Evolutionary conservation across 2,329 filamentous ascomycete genomes (phyloP).

Genomic region (Aureobasidium sp.): DNA sequence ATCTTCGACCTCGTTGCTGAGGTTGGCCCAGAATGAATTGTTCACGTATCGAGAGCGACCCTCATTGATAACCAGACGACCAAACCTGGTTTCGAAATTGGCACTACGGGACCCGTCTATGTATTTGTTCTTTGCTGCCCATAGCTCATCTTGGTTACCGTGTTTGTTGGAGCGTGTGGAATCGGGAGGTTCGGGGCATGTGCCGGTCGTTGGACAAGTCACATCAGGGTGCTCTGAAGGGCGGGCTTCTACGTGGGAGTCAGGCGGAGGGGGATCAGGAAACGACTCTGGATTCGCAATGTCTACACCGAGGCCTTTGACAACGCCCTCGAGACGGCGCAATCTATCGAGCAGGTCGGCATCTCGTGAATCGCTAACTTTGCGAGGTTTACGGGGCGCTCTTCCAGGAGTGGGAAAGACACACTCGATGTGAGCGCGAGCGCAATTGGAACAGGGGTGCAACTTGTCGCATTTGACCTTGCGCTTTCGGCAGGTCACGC

Average conservation of each 20-base stretch:
- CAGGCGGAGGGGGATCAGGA: neutral
- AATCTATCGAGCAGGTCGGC: constrained; percentile 65
- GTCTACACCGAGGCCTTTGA: constrained; percentile 49
- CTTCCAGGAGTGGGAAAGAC: constrained; percentile 67
- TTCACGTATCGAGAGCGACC: constrained; percentile 65
- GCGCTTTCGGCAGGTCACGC: constrained; percentile 46
- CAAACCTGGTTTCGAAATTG: constrained; percentile 44
- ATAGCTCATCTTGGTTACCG: neutral
- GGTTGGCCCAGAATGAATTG: constrained; percentile 66
- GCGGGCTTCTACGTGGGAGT: neutral
- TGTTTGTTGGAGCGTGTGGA: neutral
- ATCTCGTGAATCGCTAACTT: constrained; percentile 48
- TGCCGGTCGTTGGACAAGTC: neutral
- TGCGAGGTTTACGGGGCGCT: constrained; percentile 59
- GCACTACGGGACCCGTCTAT: constrained; percentile 13
- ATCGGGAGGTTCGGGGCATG: constrained; percentile 22
- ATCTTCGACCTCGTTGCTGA: constrained; percentile 65
- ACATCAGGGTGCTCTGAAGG: neutral
- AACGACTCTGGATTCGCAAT: constrained; percentile 14
- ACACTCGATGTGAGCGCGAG: constrained; percentile 61
- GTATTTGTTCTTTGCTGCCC: neutral
- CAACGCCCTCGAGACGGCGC: constrained; percentile 66
- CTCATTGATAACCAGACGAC: constrained; percentile 62
- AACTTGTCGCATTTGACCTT: constrained; percentile 74
- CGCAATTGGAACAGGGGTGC: constrained; percentile 68